These are phyloP conservation scores for Desmodesmus armatus DNA, from an alignment of 139 green algal species.

Conservation along the genomic window DNA sequence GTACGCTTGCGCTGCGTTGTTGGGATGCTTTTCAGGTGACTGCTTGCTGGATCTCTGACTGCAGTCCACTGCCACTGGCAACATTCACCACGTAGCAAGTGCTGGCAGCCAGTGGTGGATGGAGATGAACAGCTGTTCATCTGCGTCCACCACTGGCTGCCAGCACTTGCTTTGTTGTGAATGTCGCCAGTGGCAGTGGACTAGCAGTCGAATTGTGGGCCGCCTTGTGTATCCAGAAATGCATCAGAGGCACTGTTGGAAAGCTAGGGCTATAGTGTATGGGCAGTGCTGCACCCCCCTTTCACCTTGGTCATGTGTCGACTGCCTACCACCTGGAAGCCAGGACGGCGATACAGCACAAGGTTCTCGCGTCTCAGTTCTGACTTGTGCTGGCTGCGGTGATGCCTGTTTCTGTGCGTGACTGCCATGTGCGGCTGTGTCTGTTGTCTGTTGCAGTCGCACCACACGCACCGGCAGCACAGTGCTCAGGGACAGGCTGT, in stretches of 20 bases:
- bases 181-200: background rate
- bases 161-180: background rate
- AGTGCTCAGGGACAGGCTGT: slow-evolving; percentile 24
- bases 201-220: background rate
- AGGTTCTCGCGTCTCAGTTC: too few relatives aligned
- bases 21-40: background rate
- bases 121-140: background rate
- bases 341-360: background rate
- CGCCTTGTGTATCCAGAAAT: background rate
- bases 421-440: background rate
- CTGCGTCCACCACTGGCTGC: background rate
- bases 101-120: background rate
- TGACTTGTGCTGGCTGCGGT: background rate
- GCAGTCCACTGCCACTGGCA: background rate
- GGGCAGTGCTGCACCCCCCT: background rate
- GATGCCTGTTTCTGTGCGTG: background rate
- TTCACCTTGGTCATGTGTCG: background rate
- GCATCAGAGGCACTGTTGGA: background rate
- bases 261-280: background rate
- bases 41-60: background rate
- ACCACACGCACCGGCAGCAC: background rate
- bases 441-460: background rate
- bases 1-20: background rate
- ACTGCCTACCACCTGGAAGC: too few relatives aligned
- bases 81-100: background rate